Evolutionary conservation across 108 stramenopile genomes (phyloP), one percentile per base, ranked within the genome.

Genomic region (Discostella pseudostelligera): DNA sequence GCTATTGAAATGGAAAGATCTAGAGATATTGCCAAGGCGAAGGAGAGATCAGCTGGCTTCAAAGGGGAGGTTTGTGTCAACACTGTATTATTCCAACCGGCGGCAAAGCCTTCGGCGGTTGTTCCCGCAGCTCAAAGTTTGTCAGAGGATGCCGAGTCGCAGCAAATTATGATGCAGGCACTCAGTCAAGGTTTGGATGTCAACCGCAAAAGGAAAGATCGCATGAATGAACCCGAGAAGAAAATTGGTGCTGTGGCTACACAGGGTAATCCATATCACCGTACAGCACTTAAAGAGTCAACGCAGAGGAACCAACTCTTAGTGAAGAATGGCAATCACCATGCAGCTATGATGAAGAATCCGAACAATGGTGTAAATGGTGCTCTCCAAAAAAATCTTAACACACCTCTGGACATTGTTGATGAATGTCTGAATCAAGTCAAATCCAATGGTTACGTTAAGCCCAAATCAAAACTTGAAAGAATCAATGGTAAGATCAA

Each of bases 401-500:
- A 67, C 26, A 42, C 40, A 22, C 42, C 25, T 25, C 17, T 57
- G 56, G 53, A 57, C 22, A 42, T 47, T 14, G 28, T 67, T 37
- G 56, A 67, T 28, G 43, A 17, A 39, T 56, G 55, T 26, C 32
- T 56, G 1, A 8, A 56, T 37, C 55, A 56, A 56, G 66, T 57
- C 56, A 65, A 65, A 65, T 50, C 63, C 53, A 36, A 39, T 53
- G 54, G 55, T 40, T 63, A 58, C 26, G 62, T 64, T 25, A 17
- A 62, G 44, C 57, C 42, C 8, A 42, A 53, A 14, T 25, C 49
- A 42, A 59, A 39, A 36, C 7, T 45, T 11, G 45, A 67, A 14
- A 35, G 58, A 46, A 60, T 67, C 32, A 58, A 56, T 43, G 63
- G 60, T 11, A 55, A 62, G 28, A 70, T 83, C 53, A 39, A 64